Percentiles rank a stretch among this genome's conserved stretches.
These are phyloP conservation scores for Ogataea hybrid DNA, from an alignment of 1,139 yeast species.

Conservation along the genomic window DNA sequence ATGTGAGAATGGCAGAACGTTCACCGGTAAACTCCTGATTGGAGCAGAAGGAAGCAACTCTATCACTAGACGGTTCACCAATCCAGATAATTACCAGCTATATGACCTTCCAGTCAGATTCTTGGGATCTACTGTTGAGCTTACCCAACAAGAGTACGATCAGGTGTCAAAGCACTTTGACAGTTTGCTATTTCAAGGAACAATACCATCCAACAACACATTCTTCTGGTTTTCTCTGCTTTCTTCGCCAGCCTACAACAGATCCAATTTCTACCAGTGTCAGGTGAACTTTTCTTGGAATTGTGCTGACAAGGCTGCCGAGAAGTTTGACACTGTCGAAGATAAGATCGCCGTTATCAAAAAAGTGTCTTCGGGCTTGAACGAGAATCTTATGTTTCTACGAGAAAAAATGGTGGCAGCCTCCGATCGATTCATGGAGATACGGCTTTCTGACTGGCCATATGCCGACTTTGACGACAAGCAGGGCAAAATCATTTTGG, in stretches of 20 bases:
- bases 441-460: too few relatives aligned
- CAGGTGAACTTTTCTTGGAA: constrained; percentile 21
- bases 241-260: constrained; percentile 27
- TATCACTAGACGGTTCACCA: constrained; percentile 26
- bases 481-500: too few relatives aligned
- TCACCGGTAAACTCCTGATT: constrained; percentile 28
- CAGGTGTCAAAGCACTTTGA: constrained; percentile 27
- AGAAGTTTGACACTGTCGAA: too few relatives aligned
- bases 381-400: too few relatives aligned
- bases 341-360: too few relatives aligned
- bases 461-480: too few relatives aligned
- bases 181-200: constrained; percentile 34
- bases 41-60: constrained; percentile 33
- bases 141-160: constrained; percentile 27
- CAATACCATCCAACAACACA: constrained; percentile 29
- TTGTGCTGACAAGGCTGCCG: constrained; percentile 6
- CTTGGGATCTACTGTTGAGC: constrained; percentile 30
- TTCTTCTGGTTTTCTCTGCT: constrained; percentile 35
- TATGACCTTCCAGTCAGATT: constrained; percentile 32
- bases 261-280: constrained; percentile 11
- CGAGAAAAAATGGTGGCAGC: too few relatives aligned
- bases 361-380: too few relatives aligned
- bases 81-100: constrained; percentile 22
- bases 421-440: too few relatives aligned
- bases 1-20: constrained; percentile 26